Base-by-base conservation (phyloP, 2,329 filamentous ascomycete species). In the Drechmeria coniospora region DNA sequence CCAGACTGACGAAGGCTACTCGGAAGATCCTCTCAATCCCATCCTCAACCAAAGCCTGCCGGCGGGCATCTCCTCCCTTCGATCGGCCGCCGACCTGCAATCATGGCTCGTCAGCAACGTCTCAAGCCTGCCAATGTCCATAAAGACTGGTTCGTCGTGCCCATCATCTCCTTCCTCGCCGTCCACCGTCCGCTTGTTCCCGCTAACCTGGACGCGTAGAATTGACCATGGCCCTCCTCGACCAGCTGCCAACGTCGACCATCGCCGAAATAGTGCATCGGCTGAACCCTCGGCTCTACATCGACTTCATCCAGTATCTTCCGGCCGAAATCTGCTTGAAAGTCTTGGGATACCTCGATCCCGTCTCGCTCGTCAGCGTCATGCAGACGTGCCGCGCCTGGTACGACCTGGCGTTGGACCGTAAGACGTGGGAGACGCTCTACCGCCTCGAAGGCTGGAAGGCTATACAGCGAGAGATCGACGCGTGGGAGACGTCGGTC, bases 301-400 rank as follows among this genome's bases (percentile, higher is more conserved):
- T 94, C 55, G 82, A 98, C 54, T 93, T 93, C 30, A 74, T 93
- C 23, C 62, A 72, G 37, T 74, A 82, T 43, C 69, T 98, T 1
- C 90, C 90, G 0, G 74, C 81, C 15, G 90, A 98, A 50, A 79
- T 98, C 42, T 92, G 83, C 34, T 74, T 90, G 24, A 79, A 92
- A 44, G 78, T 95, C 24, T 75, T 98, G 23, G 76, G 79, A 11
- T 90, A 84, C 45, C 74, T 98, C 27, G 79, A 86, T 30, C 79
- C 84, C 1, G 51, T 73, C 16, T 90, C 84, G 1, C 63, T 98
- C 21, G 64, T 95, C 31, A 73, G 70, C 27, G 80, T 86, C 3
- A 82, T 83, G 1, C 68, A 72, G 24, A 74, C 83, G 11, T 94
- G 83, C 20, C 74, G 75, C 25, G 63, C 74, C 36, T 98, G 90